Evolutionary conservation across 768 basidiomycete genomes (phyloP).

Genomic region (Boletus tylopilopsis): DNA sequence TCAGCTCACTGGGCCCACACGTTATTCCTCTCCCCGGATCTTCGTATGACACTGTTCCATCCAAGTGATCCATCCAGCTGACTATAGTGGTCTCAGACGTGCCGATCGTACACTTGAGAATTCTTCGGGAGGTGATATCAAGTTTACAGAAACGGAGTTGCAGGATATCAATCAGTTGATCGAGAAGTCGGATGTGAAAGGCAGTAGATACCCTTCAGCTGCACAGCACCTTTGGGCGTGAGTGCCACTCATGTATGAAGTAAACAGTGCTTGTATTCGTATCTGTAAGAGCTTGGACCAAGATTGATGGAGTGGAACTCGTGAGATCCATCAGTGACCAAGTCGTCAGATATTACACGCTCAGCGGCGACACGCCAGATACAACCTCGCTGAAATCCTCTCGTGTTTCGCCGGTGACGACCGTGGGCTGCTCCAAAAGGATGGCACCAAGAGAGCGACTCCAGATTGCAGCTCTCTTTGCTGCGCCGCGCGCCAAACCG

Average conservation of each 20-base stretch:
- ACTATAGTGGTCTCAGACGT: slow-evolving; percentile 17
- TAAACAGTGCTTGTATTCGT: neutral
- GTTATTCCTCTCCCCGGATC: slow-evolving; percentile 51
- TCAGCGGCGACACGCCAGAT: neutral
- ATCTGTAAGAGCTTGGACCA: neutral
- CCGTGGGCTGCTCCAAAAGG: neutral
- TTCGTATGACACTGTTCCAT: slow-evolving; percentile 27
- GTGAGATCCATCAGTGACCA: neutral
- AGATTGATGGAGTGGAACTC: neutral
- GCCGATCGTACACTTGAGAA: slow-evolving; percentile 44
- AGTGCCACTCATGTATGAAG: neutral
- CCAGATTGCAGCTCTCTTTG: neutral
- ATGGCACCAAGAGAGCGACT: neutral
- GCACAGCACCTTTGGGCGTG: slow-evolving; percentile 32
- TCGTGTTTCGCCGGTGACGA: neutral
- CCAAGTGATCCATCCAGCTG: neutral
- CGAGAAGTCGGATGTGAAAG: slow-evolving; percentile 34
- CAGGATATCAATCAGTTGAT: slow-evolving; percentile 38
- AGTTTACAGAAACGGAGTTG: slow-evolving; percentile 38
- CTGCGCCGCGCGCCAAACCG: neutral
- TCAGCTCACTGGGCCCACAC: slow-evolving; percentile 35
- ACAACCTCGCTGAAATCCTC: neutral
- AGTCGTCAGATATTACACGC: neutral
- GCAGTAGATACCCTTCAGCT: slow-evolving; percentile 35
- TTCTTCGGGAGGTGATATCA: slow-evolving; percentile 40